Evolutionary conservation across 2,329 filamentous ascomycete genomes (phyloP).

Genomic region (Hortaea werneckii): DNA sequence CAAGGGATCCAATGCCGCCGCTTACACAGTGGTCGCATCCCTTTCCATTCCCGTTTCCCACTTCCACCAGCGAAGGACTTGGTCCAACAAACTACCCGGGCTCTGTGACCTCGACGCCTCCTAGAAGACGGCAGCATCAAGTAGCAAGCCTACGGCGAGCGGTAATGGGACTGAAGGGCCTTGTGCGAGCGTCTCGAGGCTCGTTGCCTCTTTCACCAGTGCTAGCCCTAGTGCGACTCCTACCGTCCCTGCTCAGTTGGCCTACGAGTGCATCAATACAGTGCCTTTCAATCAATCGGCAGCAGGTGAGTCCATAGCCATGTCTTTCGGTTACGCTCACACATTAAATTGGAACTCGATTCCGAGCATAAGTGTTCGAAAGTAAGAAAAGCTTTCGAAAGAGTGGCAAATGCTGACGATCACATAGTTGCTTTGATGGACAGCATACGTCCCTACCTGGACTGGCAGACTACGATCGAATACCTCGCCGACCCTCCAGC

Average conservation of each 20-base stretch:
- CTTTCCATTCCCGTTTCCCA: background rate
- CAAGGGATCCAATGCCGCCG: background rate
- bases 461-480: slow-evolving; percentile 36
- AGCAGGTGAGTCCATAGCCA: slow-evolving; percentile 7
- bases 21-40: slow-evolving; percentile 2
- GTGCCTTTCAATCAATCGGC: slow-evolving; percentile 36
- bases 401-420: slow-evolving; percentile 9
- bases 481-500: slow-evolving; percentile 36
- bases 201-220: slow-evolving; percentile 15
- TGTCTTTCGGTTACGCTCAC: background rate
- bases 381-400: background rate
- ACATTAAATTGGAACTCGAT: background rate
- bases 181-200: slow-evolving; percentile 18
- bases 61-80: background rate
- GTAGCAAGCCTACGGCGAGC: background rate
- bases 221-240: slow-evolving; percentile 20
- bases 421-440: slow-evolving; percentile 29
- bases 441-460: slow-evolving; percentile 35
- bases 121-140: background rate
- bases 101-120: background rate
- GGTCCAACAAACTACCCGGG: background rate
- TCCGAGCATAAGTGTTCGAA: slow-evolving; percentile 1
- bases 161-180: slow-evolving; percentile 2
- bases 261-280: slow-evolving; percentile 37
- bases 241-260: slow-evolving; percentile 34